Evolutionary conservation across 1,139 yeast genomes (phyloP), one percentile per base, ranked within the genome.

Genomic region (Debaryomyces subglobosus): DNA sequence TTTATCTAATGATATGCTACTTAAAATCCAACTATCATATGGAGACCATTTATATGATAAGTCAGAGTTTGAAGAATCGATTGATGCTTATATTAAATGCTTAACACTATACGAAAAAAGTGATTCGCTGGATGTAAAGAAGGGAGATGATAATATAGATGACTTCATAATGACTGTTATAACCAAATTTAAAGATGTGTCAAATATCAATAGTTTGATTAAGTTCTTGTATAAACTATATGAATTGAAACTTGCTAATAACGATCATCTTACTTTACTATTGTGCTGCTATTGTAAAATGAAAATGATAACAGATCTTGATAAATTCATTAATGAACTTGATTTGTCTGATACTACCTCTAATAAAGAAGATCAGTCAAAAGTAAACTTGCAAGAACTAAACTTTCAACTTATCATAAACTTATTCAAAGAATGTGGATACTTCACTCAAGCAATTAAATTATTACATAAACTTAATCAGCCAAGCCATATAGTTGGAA

Each of bases 211-310:
- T 10, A 80, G 82, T 50, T 68, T 94, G 54, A 80, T 94, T 0
- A 73, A 71, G 45, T 92, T 88, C 58, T 69, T 94, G 37, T 84
- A 83, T 49, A 63, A 65, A 13, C 71, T 92, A 52, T 77, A 88
- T 47, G 74, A 75, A 9, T 68, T 68, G 46, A 69, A 57, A 65
- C 58, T 79, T 12, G 85, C 96, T 0, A 80, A 81, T 34, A 78
- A 81, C 41, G 96, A 91, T 62, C 97, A 94, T 63, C 79, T 91
- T 2, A 91, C 97, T 0, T 68, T 94, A 27, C 71, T 94, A 34
- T 69, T 94, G 32, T 89, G 96, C 53, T 86, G 96, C 45, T 86
- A 88, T 58, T 89, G 97, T 55, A 92, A 92, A 62, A 69, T 90
- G 53, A 87, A 86, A 54, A 78, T 80, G 56, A 75, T 73, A 1